Evolutionary conservation across 106 monocot species (phyloP), one percentile per base, ranked within the genome.

Genomic region (Acorus gramineus): DNA sequence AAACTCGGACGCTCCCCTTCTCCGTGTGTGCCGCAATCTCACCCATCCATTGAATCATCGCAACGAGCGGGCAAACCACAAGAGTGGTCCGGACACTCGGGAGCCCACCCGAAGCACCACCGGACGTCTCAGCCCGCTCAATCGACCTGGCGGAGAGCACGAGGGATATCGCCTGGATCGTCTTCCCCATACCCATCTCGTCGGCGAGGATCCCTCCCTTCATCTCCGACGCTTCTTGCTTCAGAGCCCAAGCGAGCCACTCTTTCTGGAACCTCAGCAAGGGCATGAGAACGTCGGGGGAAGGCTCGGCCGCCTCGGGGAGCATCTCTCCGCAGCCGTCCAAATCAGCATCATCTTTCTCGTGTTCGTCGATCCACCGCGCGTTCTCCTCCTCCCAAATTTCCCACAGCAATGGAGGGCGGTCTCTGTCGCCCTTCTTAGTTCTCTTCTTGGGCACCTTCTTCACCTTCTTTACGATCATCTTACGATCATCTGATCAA

Each of bases 131-230:
- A 28, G 28, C 28, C 28, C 28, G 4, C 2, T 68, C 50, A 11
- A 77, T 59, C 2, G 52, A 52, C 8, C 89, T 77, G 2, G 86
- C 74, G 5, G 89, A 89, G 50, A 89, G 69, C 57, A 89, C 86
- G 8, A 93, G 78, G 5, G 93, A 83, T 10, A 93, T 89, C 4
- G 86, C 93, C 64, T 93, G 89, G 53, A 93, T 93, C 4, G 93
- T 93, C 71, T 93, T 93, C 57, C 93, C 93, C 93, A 93, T 93
- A 3, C 93, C 93, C 93, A 93, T 93, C 74, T 93, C 93, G 8
- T 93, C 93, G 0, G 93, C 93, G 3, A 89, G 77, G 42, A 93
- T 86, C 4, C 93, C 93, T 5, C 93, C 93, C 14, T 47, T 64
- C 4, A 63, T 11, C 2, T 64, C 56, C 2, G 86, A 93, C 0